These are phyloP conservation scores for Triticum urartu DNA, from an alignment of 176 grass and related monocot species.

Conservation along the genomic window DNA sequence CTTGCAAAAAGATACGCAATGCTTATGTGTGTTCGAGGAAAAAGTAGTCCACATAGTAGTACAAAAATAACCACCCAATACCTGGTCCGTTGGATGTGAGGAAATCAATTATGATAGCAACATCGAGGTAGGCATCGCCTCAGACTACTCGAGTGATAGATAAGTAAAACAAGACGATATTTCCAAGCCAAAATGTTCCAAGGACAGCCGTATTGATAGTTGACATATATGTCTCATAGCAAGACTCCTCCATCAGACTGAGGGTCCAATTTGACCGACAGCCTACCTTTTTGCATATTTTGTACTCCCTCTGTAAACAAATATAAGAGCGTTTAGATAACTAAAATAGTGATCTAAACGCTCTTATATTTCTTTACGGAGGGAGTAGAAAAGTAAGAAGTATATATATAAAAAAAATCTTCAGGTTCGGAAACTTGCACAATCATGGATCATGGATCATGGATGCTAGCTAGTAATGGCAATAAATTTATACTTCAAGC, in stretches of 20 bases:
- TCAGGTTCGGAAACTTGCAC: background rate
- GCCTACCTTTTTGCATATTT: background rate
- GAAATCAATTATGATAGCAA: background rate
- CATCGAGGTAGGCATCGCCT: background rate
- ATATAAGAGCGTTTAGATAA: too few species aligned
- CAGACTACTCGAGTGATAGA: background rate
- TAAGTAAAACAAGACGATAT: background rate
- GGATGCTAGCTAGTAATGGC: background rate
- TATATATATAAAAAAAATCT: background rate
- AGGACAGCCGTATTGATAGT: background rate
- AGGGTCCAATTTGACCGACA: background rate
- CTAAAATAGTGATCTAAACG: too few species aligned
- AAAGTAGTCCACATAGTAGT: background rate
- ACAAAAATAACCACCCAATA: background rate
- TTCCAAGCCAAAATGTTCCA: background rate
- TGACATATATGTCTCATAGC: background rate
- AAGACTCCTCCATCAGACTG: background rate
- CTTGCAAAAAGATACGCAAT: background rate
- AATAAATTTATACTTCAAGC: background rate
- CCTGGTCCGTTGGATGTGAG: background rate
- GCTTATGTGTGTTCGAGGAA: background rate
- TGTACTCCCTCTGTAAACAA: too few species aligned
- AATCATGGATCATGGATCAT: background rate
- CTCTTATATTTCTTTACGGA: too few species aligned
- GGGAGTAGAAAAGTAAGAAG: background rate